Percentiles rank a stretch among this genome's conserved stretches.
Conservation (phyloP, 345 rosid species). For the Populus euphratica region DNA sequence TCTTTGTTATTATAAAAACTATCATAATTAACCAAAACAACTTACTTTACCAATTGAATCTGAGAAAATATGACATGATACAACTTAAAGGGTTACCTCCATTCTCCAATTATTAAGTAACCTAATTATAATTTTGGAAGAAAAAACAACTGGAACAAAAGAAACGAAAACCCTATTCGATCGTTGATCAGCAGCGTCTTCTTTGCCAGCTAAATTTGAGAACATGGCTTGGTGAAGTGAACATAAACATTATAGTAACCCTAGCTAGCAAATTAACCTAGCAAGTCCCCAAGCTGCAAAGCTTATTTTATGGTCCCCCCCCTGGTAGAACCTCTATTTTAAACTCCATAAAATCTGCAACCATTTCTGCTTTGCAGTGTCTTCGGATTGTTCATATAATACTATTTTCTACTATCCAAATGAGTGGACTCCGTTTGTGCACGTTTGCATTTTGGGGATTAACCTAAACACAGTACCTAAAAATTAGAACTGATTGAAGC, state of each 20-base stretch:
- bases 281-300: neutral
- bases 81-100: too few species aligned
- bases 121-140: neutral
- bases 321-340: neutral
- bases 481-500: too few species aligned
- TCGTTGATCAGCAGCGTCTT: neutral
- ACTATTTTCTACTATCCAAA: neutral
- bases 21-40: neutral
- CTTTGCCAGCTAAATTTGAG: neutral
- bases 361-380: neutral
- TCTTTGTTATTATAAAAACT: neutral
- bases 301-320: neutral
- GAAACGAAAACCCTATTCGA: neutral
- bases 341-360: neutral
- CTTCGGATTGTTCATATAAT: neutral
- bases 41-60: neutral
- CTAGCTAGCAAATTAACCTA: neutral
- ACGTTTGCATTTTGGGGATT: conserved; percentile 13
- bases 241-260: neutral
- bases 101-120: neutral
- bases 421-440: conserved; percentile 12
- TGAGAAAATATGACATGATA: neutral
- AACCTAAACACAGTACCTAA: neutral
- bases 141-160: neutral
- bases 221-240: neutral